Base-by-base conservation (phyloP, 2,329 filamentous ascomycete species). In the Cucurbitaria berberidis region DNA sequence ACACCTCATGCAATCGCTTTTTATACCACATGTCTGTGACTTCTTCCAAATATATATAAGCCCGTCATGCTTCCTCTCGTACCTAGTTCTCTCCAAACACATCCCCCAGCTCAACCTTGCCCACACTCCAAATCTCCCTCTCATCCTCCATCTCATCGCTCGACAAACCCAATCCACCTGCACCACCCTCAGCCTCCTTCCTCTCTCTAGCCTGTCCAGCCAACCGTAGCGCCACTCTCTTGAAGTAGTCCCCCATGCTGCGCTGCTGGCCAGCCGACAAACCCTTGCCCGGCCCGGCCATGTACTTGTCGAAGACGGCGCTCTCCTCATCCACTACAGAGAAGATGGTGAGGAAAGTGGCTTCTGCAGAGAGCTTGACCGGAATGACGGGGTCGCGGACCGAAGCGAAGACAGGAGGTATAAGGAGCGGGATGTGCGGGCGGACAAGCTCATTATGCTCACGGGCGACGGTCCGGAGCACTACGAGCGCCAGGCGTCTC, bases 241-340 rank as follows among this genome's bases (percentile, higher is more conserved):
- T 96, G 80, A 98, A 98, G 78, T 99, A 99, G 74, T 99, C 95
- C 53, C 88, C 84, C 89, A 99, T 97, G 74, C 89, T 92, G 64
- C 93, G 84, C 82, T 96, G 95, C 16, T 86, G 86, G 35, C 85
- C 88, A 0, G 90, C 77, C 8, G 87, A 82, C 53, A 97, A 76
- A 3, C 86, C 84, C 45, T 84, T 84, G 5, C 79, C 81, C 1
- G 87, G 81, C 0, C 87, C 86, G 9, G 84, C 81, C 80, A 97
- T 87, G 76, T 92, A 98, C 77, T 93, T 93, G 66, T 97, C 93
- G 73, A 97, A 98, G 18, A 97, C 86, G 58, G 85, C 87, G 53
- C 82, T 83, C 70, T 97, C 95, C 59, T 93, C 89, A 39, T 96
- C 91, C 1, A 93, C 91, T 1, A 98, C 93, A 38, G 86, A 87